Conservation (phyloP, 148 eudicot species). For the Pharnaceum exiguum region DNA sequence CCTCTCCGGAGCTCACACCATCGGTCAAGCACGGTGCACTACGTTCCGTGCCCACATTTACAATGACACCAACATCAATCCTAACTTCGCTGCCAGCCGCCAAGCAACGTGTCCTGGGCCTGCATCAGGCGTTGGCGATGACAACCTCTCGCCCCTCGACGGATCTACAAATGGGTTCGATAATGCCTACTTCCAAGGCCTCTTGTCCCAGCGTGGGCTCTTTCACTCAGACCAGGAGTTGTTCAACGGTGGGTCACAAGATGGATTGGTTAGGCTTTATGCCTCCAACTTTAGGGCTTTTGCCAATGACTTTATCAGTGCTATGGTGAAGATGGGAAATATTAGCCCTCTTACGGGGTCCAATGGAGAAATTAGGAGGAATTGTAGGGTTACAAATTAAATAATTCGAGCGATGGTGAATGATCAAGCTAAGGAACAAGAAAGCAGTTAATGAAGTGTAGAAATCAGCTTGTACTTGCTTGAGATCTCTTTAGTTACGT, state of each 20-base stretch:
- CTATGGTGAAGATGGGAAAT: constrained; percentile 18
- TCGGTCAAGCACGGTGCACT: constrained; percentile 24
- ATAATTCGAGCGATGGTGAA: too few species aligned
- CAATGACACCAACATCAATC: constrained; percentile 34
- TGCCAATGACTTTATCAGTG: constrained; percentile 17
- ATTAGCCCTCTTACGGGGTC: constrained; percentile 1
- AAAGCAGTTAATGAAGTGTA: too few species aligned
- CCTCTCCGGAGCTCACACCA: constrained; percentile 36
- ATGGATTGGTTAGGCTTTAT: constrained; percentile 16
- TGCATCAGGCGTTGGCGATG: constrained; percentile 4
- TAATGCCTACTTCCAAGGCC: constrained; percentile 24
- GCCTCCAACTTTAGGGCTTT: background rate
- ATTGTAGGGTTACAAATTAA: too few species aligned
- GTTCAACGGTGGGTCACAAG: constrained; percentile 38
- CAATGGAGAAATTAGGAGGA: too few species aligned
- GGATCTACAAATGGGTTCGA: constrained; percentile 3
- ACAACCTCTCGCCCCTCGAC: constrained; percentile 22
- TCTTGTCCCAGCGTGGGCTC: constrained; percentile 24
- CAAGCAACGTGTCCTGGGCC: constrained; percentile 22
- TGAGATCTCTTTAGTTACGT: too few species aligned
- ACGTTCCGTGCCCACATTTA: constrained; percentile 23
- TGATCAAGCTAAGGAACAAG: too few species aligned
- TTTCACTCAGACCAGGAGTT: constrained; percentile 48
- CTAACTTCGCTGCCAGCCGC: constrained; percentile 15
- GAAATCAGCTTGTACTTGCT: too few species aligned